Percentiles rank a stretch among this genome's conserved stretches.
These are phyloP conservation scores for Yamadazyma sp. DNA, from an alignment of 1,139 yeast species.

Conservation along the genomic window DNA sequence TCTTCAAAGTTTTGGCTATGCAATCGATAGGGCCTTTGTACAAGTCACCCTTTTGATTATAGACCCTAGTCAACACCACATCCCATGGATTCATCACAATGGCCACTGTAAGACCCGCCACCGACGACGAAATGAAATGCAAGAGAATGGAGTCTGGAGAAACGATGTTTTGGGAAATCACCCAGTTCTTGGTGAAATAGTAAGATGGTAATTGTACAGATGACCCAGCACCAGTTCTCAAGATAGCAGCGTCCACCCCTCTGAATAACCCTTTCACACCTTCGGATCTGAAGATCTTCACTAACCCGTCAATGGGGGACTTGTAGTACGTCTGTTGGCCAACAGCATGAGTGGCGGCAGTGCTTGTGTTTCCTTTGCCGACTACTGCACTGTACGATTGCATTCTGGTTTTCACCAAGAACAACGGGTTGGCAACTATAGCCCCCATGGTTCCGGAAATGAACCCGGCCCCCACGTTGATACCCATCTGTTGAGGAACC, in stretches of 20 bases:
- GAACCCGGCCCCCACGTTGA: slow-evolving; percentile 82
- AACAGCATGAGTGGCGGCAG: slow-evolving; percentile 42
- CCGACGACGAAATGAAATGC: slow-evolving; percentile 74
- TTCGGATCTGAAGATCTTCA: slow-evolving; percentile 59
- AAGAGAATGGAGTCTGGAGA: slow-evolving; percentile 64
- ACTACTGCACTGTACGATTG: slow-evolving; percentile 62
- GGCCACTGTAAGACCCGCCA: slow-evolving; percentile 90
- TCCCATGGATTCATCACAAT: slow-evolving; percentile 98
- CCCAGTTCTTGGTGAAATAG: slow-evolving; percentile 66
- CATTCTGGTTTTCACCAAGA: slow-evolving; percentile 92
- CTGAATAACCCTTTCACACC: slow-evolving; percentile 80
- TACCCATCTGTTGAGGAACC: slow-evolving; percentile 58
- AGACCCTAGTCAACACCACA: slow-evolving; percentile 88
- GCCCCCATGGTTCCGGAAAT: slow-evolving; percentile 90
- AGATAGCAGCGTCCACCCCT: slow-evolving; percentile 92
- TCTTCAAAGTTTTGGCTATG: slow-evolving; percentile 70
- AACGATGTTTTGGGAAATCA: slow-evolving; percentile 48
- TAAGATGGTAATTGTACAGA: slow-evolving; percentile 95
- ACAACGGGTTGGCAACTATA: slow-evolving; percentile 84
- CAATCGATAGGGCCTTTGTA: slow-evolving; percentile 90
- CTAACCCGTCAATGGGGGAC: slow-evolving; percentile 66
- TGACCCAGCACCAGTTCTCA: slow-evolving; percentile 95
- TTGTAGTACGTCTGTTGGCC: slow-evolving; percentile 93
- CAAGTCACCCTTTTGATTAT: slow-evolving; percentile 87
- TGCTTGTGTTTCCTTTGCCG: slow-evolving; percentile 21